Conservation (phyloP, 1,139 yeast species). For the Hanseniaspora gamundiae region DNA sequence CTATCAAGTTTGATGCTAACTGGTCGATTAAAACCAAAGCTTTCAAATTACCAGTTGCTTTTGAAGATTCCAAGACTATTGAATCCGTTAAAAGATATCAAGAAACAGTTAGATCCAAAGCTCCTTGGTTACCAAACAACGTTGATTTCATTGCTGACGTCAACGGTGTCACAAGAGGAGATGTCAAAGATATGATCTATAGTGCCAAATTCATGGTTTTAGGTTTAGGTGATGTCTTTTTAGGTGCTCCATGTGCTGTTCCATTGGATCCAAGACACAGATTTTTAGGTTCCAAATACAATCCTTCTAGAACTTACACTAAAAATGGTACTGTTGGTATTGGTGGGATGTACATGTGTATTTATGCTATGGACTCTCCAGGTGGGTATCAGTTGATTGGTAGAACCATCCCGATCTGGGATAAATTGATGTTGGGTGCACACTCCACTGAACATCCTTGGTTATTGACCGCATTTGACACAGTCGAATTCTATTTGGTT, state of each 20-base stretch:
- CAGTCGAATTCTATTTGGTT: slow-evolving; percentile 88
- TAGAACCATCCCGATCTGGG: slow-evolving; percentile 96
- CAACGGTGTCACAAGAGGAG: slow-evolving; percentile 65
- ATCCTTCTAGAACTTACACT: slow-evolving; percentile 91
- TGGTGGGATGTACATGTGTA: slow-evolving; percentile 98
- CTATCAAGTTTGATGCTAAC: slow-evolving; percentile 55
- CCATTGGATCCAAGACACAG: slow-evolving; percentile 96
- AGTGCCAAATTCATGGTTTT: slow-evolving; percentile 82
- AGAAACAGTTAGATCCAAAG: slow-evolving; percentile 84
- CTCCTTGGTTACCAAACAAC: slow-evolving; percentile 97
- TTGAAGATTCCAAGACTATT: slow-evolving; percentile 80
- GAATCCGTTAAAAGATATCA: slow-evolving; percentile 83
- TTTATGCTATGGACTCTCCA: slow-evolving; percentile 95
- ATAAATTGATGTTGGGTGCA: slow-evolving; percentile 66
- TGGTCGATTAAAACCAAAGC: slow-evolving; percentile 83
- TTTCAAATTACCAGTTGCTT: slow-evolving; percentile 86
- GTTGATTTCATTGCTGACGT: slow-evolving; percentile 88
- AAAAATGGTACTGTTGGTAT: slow-evolving; percentile 96
- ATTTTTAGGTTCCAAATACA: slow-evolving; percentile 82
- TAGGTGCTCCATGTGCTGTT: slow-evolving; percentile 97
- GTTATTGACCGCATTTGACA: slow-evolving; percentile 86
- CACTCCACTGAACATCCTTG: slow-evolving; percentile 66
- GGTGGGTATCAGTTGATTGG: slow-evolving; percentile 98
- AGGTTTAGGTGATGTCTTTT: slow-evolving; percentile 93
- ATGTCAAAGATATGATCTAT: slow-evolving; percentile 73